Percentiles rank a stretch among this genome's conserved stretches.
phyloP scores from a whole-genome alignment of 768 basidiomycete species.

The Hericium erinaceus region DNA sequence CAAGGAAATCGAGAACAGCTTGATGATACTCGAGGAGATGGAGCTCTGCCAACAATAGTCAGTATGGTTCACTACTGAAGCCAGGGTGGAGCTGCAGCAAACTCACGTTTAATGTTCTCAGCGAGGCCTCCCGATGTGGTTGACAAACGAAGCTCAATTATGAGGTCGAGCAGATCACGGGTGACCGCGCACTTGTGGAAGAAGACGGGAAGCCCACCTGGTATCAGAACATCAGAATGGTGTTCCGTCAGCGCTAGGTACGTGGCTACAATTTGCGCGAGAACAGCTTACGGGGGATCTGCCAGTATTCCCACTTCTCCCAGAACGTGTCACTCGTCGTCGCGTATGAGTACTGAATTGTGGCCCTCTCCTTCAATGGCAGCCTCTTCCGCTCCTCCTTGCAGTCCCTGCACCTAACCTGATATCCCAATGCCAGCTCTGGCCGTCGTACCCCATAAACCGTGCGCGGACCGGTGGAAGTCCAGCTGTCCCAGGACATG shows the following conservation, averaged over 20 bases:
- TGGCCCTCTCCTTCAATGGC: neutral
- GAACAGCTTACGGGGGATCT: too few species aligned
- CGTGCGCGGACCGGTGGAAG: neutral
- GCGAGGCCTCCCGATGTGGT: constrained; percentile 14
- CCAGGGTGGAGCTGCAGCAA: too few species aligned
- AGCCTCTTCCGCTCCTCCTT: neutral
- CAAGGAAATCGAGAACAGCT: constrained; percentile 12
- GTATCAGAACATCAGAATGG: neutral
- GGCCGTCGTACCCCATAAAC: neutral
- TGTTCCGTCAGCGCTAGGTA: constrained; percentile 14
- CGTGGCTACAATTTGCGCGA: too few species aligned
- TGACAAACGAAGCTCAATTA: constrained; percentile 17
- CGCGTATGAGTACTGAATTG: constrained; percentile 5
- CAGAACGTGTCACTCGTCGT: constrained; percentile 17
- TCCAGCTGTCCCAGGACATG: neutral
- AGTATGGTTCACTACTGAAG: neutral
- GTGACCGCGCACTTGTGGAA: constrained; percentile 15
- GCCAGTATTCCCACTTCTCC: constrained; percentile 14
- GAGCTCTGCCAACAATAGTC: constrained; percentile 12
- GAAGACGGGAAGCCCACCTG: constrained; percentile 17
- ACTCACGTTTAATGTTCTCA: constrained; percentile 18
- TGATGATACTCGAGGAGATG: constrained; percentile 17
- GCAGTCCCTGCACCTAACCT: neutral
- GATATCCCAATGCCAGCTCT: neutral
- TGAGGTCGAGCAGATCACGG: constrained; percentile 16